These are phyloP conservation scores for Wickerhamomyces canadensis DNA, from an alignment of 805 yeast genomes.

Conservation along the genomic window DNA sequence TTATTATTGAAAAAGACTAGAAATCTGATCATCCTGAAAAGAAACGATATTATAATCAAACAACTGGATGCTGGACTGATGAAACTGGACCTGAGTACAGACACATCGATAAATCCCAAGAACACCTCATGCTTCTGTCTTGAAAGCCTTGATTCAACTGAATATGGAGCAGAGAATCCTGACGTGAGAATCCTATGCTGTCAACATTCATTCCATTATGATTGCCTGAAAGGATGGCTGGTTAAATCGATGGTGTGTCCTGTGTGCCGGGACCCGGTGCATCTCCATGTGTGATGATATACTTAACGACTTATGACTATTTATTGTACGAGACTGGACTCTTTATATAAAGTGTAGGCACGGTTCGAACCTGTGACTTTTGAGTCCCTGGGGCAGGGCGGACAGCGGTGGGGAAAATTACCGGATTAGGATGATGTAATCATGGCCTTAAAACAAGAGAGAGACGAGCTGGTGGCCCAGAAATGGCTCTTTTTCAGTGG, in stretches of 20 bases:
- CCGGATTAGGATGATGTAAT: too few species aligned
- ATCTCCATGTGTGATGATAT: background rate
- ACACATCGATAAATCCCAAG: background rate
- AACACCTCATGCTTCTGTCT: slow-evolving; percentile 18
- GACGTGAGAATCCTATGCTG: slow-evolving; percentile 13
- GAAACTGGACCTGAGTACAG: background rate
- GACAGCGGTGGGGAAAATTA: too few species aligned
- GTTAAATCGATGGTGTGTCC: slow-evolving; percentile 20
- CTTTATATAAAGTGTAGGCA: too few species aligned
- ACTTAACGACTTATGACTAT: background rate
- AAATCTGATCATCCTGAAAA: slow-evolving; percentile 9
- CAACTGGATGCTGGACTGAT: slow-evolving; percentile 1
- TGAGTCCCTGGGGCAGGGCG: too few species aligned
- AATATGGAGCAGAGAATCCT: too few species aligned
- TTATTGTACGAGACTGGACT: too few species aligned
- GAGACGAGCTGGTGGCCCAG: too few species aligned
- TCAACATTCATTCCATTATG: slow-evolving; percentile 18
- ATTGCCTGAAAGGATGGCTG: slow-evolving; percentile 21
- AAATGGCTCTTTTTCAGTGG: too few species aligned
- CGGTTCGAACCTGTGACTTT: too few species aligned
- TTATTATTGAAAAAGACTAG: slow-evolving; percentile 15
- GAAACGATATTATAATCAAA: slow-evolving; percentile 7
- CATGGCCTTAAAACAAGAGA: too few species aligned
- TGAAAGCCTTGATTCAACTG: slow-evolving; percentile 2
- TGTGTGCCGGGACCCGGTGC: slow-evolving; percentile 13